Evolutionary conservation across 2,329 filamentous ascomycete species (phyloP), one percentile per base, ranked within the genome.

Genomic region (Fonsecaea pugnacius): DNA sequence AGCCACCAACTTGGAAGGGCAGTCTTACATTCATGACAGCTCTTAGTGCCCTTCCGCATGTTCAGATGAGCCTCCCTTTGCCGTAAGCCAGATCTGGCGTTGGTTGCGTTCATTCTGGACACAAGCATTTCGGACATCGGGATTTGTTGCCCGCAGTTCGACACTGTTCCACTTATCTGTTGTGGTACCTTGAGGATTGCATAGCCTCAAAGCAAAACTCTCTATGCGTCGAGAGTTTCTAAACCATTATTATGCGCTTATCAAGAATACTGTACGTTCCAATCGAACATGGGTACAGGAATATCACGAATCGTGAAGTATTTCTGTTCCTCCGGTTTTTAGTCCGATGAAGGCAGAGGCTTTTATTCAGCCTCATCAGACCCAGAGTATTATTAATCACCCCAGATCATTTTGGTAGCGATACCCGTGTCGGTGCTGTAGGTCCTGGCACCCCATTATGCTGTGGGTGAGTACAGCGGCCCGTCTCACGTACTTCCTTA

Each of bases 21-120:
- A n/a, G 24, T 18, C 24, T 59, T 35, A 59, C 56, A 59, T 21
- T 59, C 56, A 36, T 16, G 50, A n/a, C 56, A 59, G 46, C 56
- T 59, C 24, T 21, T 50, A 16, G 56, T 59, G 16, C 56, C 56
- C 33, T 50, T 46, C n/a, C 56, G 40, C 27, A 59, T 35, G 16
- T 21, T 59, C 56, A 51, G 24, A 36, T 36, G 52, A 10, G 27
- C n/a, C 12, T 18, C 16, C 18, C 16, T n/a, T 43, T 43, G 38
- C 5, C 38, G 38, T 4, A 18, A 18, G 38, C 38, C 38, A 18
- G 27, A 54, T 3, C 18, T 36, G 52, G 5, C 30, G 30, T 30
- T 30, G 24, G 10, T 16, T 52, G 21, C 16, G 6, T 52, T 27
- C 48, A 32, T 27, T 7, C 48, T 52, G 9, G 38, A 30, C 4